Evolutionary conservation across 257 asterid genomes (phyloP).

Genomic region (Fraxinus excelsior): DNA sequence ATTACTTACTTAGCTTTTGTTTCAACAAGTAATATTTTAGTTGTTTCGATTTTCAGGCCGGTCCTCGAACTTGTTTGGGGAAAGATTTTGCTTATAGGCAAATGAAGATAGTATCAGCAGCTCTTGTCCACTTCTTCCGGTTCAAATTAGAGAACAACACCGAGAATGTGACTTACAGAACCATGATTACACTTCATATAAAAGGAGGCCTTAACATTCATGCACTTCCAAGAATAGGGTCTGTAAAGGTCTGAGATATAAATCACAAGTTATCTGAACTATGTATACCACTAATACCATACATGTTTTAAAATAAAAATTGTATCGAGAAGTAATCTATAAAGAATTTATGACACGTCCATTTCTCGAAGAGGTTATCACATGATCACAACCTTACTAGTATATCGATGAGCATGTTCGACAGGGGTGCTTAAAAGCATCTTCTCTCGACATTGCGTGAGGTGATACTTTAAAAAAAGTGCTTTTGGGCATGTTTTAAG

Average conservation of each 20-base stretch:
- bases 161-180: conserved; percentile 54
- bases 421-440: no score
- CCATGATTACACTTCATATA: conserved; percentile 73
- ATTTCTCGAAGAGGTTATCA: not conserved
- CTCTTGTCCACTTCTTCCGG: conserved; percentile 54
- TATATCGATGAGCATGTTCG: no score
- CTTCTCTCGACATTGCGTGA: no score
- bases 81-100: conserved; percentile 71
- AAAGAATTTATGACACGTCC: not conserved
- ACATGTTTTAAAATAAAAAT: no score
- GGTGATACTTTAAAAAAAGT: no score
- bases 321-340: not conserved
- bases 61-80: conserved; percentile 68
- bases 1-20: no score
- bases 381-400: not conserved
- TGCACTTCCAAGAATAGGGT: conserved; percentile 45
- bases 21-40: not conserved
- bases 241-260: not conserved
- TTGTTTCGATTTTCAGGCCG: conserved; percentile 47
- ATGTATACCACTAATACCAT: not conserved
- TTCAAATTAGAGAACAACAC: conserved; percentile 48
- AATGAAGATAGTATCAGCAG: conserved; percentile 65
- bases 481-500: no score
- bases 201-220: conserved; percentile 50
- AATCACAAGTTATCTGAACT: not conserved